These are phyloP conservation scores for Erythrobasidium hasegawianum DNA, from an alignment of 1,284 basidiomycete genomes.

Conservation along the genomic window DNA sequence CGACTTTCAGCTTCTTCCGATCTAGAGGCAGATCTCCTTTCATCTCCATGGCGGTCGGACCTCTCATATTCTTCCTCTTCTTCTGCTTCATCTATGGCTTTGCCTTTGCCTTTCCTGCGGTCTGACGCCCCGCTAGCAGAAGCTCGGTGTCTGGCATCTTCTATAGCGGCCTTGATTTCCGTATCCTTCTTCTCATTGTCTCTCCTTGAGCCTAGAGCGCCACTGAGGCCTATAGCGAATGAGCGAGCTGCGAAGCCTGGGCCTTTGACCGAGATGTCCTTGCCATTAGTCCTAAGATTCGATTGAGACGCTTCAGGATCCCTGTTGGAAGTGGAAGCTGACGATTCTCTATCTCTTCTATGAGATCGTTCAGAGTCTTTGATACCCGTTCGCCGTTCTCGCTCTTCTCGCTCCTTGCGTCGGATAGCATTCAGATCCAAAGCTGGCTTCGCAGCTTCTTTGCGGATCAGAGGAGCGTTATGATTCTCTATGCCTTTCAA, in stretches of 20 bases:
- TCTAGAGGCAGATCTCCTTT: not conserved
- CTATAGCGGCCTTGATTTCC: constrained; percentile 8
- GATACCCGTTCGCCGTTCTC: constrained; percentile 33
- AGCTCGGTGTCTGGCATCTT: constrained; percentile 4
- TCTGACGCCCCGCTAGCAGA: not conserved
- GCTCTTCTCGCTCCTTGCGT: constrained; percentile 36
- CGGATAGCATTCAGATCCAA: constrained; percentile 41
- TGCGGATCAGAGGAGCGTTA: constrained; percentile 72
- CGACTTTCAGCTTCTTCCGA: no score
- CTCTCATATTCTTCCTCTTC: constrained; percentile 11
- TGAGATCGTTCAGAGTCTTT: constrained; percentile 10
- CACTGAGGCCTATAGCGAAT: constrained; percentile 26
- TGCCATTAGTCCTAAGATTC: no score
- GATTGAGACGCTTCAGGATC: no score
- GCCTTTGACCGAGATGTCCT: not conserved
- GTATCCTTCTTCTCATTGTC: constrained; percentile 2
- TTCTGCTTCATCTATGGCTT: not conserved
- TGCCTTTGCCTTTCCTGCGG: not conserved
- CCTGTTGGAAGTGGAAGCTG: no score
- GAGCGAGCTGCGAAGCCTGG: constrained; percentile 31
- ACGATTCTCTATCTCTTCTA: not conserved
- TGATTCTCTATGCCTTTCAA: constrained; percentile 88
- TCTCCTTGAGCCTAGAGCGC: constrained; percentile 9
- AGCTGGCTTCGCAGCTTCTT: constrained; percentile 71
- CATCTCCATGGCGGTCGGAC: not conserved